Conservation (phyloP, 2,329 filamentous ascomycete species). For the Cladorrhinum sp. region DNA sequence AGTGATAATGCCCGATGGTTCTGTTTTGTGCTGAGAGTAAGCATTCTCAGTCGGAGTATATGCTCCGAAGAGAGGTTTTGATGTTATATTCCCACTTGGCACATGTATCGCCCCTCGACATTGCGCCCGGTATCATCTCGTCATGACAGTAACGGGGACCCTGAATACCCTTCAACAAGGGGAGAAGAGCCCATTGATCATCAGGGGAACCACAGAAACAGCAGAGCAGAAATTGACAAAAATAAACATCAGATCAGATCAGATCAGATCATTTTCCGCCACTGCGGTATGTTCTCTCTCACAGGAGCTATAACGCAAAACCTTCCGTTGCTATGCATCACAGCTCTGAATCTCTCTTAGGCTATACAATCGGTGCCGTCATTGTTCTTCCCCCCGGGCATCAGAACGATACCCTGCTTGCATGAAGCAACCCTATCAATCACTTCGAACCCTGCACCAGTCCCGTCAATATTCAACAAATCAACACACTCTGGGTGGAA, state of each 20-base stretch:
- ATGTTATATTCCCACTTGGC: not conserved
- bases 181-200: constrained; percentile 4
- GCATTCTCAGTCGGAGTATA: not conserved
- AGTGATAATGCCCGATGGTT: constrained; percentile 1
- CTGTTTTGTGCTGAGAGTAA: not conserved
- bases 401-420: not conserved
- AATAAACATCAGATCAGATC: not conserved
- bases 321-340: too few relatives aligned
- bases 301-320: too few relatives aligned
- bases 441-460: not conserved
- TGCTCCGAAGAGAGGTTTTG: not conserved
- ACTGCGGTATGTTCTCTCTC: not conserved
- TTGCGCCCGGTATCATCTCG: not conserved
- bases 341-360: not conserved
- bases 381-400: not conserved
- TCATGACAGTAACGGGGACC: not conserved
- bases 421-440: not conserved
- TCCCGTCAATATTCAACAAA: not conserved
- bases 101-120: not conserved
- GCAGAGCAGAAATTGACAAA: not conserved
- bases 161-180: not conserved
- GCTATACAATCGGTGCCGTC: not conserved
- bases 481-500: not conserved
- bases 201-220: constrained; percentile 3
- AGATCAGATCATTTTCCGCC: constrained; percentile 4